These are phyloP conservation scores for Przewalskia tangutica DNA, from an alignment of 257 asterid species.

Conservation along the genomic window DNA sequence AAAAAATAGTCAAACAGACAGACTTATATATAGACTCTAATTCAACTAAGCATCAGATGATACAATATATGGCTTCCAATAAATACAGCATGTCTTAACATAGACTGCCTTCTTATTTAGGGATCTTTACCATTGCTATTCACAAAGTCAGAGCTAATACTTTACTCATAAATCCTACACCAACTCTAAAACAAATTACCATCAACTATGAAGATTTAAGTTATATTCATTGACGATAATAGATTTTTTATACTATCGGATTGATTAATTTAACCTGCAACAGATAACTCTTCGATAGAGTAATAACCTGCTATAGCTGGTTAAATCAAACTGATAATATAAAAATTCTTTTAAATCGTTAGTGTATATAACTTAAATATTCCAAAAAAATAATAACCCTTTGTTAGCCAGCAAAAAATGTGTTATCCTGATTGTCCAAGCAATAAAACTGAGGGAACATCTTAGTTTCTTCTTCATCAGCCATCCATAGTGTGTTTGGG, in stretches of 20 bases:
- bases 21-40: background rate
- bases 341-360: background rate
- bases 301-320: background rate
- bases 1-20: background rate
- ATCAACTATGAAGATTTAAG: background rate
- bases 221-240: background rate
- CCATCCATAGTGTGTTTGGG: constrained; percentile 34
- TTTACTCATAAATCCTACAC: background rate
- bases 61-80: background rate
- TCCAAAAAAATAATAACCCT: background rate
- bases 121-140: background rate
- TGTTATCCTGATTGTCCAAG: constrained; percentile 1
- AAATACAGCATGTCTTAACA: background rate
- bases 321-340: background rate
- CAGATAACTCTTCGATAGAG: background rate
- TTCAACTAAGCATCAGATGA: background rate
- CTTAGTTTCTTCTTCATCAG: background rate
- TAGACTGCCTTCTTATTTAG: background rate
- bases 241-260: background rate
- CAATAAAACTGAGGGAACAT: background rate
- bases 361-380: background rate
- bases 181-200: background rate
- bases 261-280: background rate
- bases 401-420: constrained; percentile 1
- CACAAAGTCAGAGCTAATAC: background rate